Conservation (phyloP, 176 grass and related monocot genomes). For the Musa itinerans region DNA sequence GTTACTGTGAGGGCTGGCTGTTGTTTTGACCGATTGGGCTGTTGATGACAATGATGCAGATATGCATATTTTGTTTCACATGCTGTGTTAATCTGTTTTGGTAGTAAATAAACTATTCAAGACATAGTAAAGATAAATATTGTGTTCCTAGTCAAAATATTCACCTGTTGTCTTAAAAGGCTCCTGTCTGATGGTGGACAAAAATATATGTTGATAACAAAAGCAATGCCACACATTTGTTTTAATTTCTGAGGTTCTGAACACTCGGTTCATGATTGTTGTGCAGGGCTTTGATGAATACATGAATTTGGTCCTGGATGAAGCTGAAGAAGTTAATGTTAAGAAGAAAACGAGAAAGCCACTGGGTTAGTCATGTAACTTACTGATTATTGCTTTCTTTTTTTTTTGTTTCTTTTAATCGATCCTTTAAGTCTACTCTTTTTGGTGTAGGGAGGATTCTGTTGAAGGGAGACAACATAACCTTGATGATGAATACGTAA, state of each 20-base stretch:
- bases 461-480: conserved; percentile 93
- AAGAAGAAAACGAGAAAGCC: conserved; percentile 74
- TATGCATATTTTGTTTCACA: too few relatives aligned
- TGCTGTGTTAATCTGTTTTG: not conserved
- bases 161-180: not conserved
- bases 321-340: conserved; percentile 81
- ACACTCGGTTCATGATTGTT: not conserved
- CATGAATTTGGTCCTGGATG: conserved; percentile 94
- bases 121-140: too few relatives aligned
- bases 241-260: not conserved
- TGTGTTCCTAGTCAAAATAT: not conserved
- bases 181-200: not conserved
- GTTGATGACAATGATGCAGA: too few relatives aligned
- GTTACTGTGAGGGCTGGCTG: too few relatives aligned
- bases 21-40: too few relatives aligned
- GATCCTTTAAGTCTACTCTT: not conserved
- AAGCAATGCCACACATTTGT: too few relatives aligned
- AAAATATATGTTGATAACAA: too few relatives aligned
- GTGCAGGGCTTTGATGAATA: conserved; percentile 89
- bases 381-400: not conserved
- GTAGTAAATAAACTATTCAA: too few relatives aligned
- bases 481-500: conserved; percentile 93
- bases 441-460: conserved; percentile 58
- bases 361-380: conserved; percentile 39
- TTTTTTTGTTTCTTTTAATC: conserved; percentile 14